Evolutionary conservation across 148 eudicot species (phyloP).

Genomic region (Arbutus unedo): DNA sequence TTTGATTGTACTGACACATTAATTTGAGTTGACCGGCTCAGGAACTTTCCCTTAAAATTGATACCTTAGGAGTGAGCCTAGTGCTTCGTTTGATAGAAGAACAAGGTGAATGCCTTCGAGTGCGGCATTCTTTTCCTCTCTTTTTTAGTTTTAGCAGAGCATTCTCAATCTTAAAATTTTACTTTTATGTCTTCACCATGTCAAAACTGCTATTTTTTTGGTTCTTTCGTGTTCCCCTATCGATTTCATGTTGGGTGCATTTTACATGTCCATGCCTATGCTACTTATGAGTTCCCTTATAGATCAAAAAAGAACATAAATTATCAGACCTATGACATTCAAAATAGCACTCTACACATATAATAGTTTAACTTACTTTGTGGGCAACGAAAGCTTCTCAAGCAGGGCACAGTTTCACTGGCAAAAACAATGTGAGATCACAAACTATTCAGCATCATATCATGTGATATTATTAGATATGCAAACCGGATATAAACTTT

Average conservation of each 20-base stretch:
- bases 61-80: no score
- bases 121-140: no score
- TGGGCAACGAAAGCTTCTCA: not conserved
- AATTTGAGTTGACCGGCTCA: no score
- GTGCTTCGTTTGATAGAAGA: no score
- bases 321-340: not conserved
- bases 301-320: not conserved
- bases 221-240: not conserved
- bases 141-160: no score
- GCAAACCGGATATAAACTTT: not conserved
- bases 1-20: no score
- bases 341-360: not conserved
- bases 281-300: not conserved
- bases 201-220: not conserved
- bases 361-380: slow-evolving; percentile 15
- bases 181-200: not conserved
- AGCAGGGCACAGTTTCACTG: slow-evolving; percentile 26
- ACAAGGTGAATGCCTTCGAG: no score
- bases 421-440: slow-evolving; percentile 1
- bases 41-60: no score
- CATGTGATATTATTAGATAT: not conserved
- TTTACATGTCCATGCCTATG: not conserved
- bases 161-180: no score
- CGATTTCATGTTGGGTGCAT: not conserved
- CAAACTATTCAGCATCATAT: not conserved